Conservation (phyloP, 2,329 filamentous ascomycete species). For the Lojkania enalia region DNA sequence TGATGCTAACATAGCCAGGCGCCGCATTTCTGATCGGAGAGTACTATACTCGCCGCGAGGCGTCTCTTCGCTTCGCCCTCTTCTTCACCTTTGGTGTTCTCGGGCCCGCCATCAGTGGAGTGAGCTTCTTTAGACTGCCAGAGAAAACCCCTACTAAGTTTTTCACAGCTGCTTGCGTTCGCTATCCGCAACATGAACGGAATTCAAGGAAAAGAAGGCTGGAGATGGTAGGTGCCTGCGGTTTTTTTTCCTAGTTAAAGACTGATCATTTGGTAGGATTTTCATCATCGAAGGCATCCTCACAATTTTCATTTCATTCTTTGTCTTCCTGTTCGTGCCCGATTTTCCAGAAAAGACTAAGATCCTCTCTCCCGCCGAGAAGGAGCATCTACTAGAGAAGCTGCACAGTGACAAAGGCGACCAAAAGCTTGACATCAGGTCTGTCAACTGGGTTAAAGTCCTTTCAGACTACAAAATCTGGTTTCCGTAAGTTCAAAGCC, state of each 20-base stretch:
- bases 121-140: conserved; percentile 3
- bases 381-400: conserved; percentile 56
- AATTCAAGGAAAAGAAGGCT: conserved; percentile 29
- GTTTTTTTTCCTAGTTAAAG: background rate
- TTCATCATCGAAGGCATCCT: conserved; percentile 64
- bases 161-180: conserved; percentile 49
- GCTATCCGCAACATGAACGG: conserved; percentile 42
- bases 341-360: conserved; percentile 55
- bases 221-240: conserved; percentile 30
- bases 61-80: conserved; percentile 56
- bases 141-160: background rate
- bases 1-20: conserved; percentile 18
- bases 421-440: conserved; percentile 49
- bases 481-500: conserved; percentile 50
- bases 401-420: conserved; percentile 52
- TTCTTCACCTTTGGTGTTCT: conserved; percentile 59
- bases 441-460: conserved; percentile 52
- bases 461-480: conserved; percentile 60
- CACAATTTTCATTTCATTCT: conserved; percentile 53
- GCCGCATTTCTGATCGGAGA: conserved; percentile 33
- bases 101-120: conserved; percentile 59
- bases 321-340: conserved; percentile 57
- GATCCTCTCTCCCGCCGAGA: conserved; percentile 55
- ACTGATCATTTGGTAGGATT: conserved; percentile 44
- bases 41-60: conserved; percentile 57